Evolutionary conservation across 2,329 filamentous ascomycete genomes (phyloP).

Genomic region (Coniochaeta sp.): DNA sequence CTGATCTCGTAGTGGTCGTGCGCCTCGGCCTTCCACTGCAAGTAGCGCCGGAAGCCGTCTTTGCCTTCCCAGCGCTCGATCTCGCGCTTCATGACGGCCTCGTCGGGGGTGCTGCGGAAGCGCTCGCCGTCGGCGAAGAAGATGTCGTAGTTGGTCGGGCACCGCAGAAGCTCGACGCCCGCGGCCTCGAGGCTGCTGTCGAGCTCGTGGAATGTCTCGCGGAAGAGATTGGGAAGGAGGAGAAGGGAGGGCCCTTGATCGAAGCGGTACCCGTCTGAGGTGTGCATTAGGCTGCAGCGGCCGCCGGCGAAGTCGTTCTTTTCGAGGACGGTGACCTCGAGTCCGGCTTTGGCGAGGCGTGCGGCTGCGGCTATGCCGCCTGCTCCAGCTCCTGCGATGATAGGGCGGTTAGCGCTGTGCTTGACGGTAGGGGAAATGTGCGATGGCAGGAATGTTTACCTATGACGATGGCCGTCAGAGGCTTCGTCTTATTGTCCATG

Average conservation of each 20-base stretch:
- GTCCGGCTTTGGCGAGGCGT: conserved; percentile 61
- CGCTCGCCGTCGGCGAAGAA: conserved; percentile 62
- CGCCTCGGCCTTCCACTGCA: conserved; percentile 58
- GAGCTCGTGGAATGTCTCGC: conserved; percentile 60
- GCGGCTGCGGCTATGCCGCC: conserved; percentile 67
- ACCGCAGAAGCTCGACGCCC: conserved; percentile 61
- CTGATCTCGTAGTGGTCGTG: conserved; percentile 64
- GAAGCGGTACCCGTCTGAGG: conserved; percentile 59
- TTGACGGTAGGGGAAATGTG: background rate
- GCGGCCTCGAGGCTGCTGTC: conserved; percentile 58
- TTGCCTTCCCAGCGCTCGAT: conserved; percentile 68
- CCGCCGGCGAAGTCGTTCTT: conserved; percentile 69
- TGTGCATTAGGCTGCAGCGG: conserved; percentile 57
- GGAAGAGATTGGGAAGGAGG: conserved; percentile 63
- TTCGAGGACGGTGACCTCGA: conserved; percentile 68
- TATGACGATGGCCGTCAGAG: conserved; percentile 2
- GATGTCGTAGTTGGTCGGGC: conserved; percentile 68
- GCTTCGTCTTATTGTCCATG: background rate
- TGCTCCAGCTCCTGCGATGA: conserved; percentile 50
- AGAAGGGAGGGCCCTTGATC: conserved; percentile 71
- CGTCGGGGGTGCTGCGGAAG: conserved; percentile 60
- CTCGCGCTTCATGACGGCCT: conserved; percentile 62
- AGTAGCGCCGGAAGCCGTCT: conserved; percentile 62
- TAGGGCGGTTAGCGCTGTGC: conserved; percentile 21
- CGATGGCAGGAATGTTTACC: background rate